These are phyloP conservation scores for Chalaropsis ovoidea DNA, from an alignment of 2,329 filamentous ascomycete species.

Conservation along the genomic window DNA sequence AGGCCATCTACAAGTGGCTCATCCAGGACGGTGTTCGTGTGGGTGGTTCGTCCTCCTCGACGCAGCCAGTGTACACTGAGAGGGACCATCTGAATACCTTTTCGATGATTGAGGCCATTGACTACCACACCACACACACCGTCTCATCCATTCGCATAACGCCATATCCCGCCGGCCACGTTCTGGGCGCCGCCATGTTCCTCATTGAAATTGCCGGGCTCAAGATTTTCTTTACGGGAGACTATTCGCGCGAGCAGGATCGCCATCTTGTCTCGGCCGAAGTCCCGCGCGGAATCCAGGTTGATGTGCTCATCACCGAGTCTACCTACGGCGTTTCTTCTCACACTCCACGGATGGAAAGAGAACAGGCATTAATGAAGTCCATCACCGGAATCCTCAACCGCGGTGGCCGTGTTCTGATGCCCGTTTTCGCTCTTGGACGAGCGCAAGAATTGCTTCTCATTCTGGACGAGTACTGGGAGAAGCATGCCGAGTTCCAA, in stretches of 20 bases:
- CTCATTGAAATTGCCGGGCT: slow-evolving; percentile 93
- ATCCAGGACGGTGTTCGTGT: slow-evolving; percentile 95
- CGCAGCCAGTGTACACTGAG: slow-evolving; percentile 84
- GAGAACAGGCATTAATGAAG: slow-evolving; percentile 91
- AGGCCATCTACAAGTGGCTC: slow-evolving; percentile 99
- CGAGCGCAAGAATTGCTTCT: slow-evolving; percentile 87
- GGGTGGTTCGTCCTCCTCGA: slow-evolving; percentile 55
- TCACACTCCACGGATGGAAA: slow-evolving; percentile 79
- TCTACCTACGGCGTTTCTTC: slow-evolving; percentile 95
- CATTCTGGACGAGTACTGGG: slow-evolving; percentile 96
- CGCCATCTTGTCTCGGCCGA: slow-evolving; percentile 89
- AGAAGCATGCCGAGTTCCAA: slow-evolving; percentile 75
- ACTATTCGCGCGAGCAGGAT: slow-evolving; percentile 94
- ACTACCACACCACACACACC: slow-evolving; percentile 95
- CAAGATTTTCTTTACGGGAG: slow-evolving; percentile 94
- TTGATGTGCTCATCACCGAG: slow-evolving; percentile 94
- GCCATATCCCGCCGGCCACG: slow-evolving; percentile 91
- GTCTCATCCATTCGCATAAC: slow-evolving; percentile 95
- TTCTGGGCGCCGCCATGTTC: slow-evolving; percentile 98
- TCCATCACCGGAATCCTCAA: slow-evolving; percentile 85
- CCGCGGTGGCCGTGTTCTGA: slow-evolving; percentile 79
- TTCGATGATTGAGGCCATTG: slow-evolving; percentile 89
- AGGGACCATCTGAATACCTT: slow-evolving; percentile 91
- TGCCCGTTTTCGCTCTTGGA: slow-evolving; percentile 91
- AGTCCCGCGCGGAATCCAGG: slow-evolving; percentile 77